Evolutionary conservation across 1,284 basidiomycete species (phyloP), one percentile per base, ranked within the genome.

Genomic region (Chondrostereum purpureum): DNA sequence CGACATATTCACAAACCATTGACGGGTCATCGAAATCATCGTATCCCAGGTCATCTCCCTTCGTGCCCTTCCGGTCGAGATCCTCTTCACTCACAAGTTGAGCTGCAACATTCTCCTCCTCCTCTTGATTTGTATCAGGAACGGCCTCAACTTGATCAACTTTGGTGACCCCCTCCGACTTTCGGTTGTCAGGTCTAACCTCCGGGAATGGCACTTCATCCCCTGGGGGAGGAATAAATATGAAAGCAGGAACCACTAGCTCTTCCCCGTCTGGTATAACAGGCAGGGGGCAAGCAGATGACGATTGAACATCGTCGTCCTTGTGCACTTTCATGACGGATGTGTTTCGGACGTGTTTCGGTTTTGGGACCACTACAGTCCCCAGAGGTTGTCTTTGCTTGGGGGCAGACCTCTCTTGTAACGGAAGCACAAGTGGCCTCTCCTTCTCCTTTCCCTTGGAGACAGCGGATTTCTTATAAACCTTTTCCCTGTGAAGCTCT

Each of bases 31-130:
- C 66, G 45, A 60, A 61, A 49, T 71, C 68, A 17, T 63, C 64
- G n/a, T 61, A 59, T 42, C 69, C 68, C 8, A 69, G 61, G 45
- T 69, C 68, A 23, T 64, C 64, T 66, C 67, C 69, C 21, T 56
- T 56, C 4, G 47, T 51, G 8, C 38, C 41, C n/a, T 61, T 55
- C 6, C 55, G 54, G 12, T 60, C 56, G 19, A 53, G 56, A 39
- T 61, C 57, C 39, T 58, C 58, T 27, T 47, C 49, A 24, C 59
- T 56, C 13, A n/a, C n/a, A 14, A 41, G 22, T 13, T 41, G 39
- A 23, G n/a, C n/a, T 2, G 39, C 39, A 13, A 41, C 39, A 21
- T 21, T n/a, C 21, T 41, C 39, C n/a, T 21, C 22, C 17, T 41
- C 39, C 17, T 18, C 21, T 11, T 20, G 5, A n/a, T 22, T 21